Evolutionary conservation across 73 alveolate genomes (phyloP).

Genomic region (Paramecium tetraurelia): DNA sequence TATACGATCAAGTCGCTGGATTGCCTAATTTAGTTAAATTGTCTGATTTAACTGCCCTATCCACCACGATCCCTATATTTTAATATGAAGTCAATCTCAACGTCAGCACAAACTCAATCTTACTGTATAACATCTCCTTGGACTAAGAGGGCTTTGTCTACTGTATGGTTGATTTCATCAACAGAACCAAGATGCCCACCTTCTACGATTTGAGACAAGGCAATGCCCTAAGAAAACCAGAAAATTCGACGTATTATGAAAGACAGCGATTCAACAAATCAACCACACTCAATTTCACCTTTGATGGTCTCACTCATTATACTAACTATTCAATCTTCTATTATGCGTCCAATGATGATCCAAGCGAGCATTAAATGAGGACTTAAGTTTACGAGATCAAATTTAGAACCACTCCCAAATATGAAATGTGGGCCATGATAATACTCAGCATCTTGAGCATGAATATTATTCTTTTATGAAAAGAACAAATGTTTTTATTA

Average conservation of each 20-base stretch:
- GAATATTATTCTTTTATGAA: not conserved
- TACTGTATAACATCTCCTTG: not conserved
- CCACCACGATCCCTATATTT: not conserved
- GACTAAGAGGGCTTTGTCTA: constrained; percentile 4
- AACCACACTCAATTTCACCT: not conserved
- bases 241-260: not conserved
- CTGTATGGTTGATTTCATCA: not conserved
- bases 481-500: not conserved
- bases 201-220: constrained; percentile 5
- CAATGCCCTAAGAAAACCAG: not conserved
- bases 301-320: not conserved
- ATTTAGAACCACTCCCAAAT: not conserved
- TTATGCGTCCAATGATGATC: constrained; percentile 43
- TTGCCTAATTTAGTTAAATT: not conserved
- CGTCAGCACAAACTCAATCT: not conserved
- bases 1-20: constrained; percentile 18
- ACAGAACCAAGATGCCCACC: not conserved
- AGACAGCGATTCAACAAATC: not conserved
- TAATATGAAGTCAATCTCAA: not conserved
- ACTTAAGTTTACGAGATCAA: not conserved
- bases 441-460: not conserved
- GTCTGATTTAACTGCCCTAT: not conserved
- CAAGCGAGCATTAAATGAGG: not conserved
- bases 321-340: not conserved
- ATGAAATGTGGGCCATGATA: not conserved